These are phyloP conservation scores for Blastocladiella emersonii DNA, from an alignment of 371 early-diverging fungal species.

Conservation along the genomic window DNA sequence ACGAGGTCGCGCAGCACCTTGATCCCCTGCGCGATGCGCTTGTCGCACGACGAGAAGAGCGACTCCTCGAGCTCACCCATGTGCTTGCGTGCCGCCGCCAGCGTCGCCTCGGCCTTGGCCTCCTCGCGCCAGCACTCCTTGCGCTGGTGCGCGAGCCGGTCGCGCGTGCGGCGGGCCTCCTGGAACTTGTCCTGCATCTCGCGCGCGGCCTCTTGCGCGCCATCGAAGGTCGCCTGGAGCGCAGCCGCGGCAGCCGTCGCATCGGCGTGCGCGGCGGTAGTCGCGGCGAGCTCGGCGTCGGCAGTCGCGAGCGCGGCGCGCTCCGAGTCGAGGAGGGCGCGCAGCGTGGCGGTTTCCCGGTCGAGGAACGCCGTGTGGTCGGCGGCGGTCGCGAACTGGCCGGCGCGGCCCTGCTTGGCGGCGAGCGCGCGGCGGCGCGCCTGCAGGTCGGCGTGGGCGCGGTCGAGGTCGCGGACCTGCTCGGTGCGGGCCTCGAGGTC, in stretches of 20 bases:
- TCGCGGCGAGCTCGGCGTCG: not conserved
- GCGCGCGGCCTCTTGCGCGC: not conserved
- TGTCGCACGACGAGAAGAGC: slow-evolving; percentile 39
- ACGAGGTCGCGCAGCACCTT: slow-evolving; percentile 53
- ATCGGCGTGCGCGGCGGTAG: slow-evolving; percentile 11
- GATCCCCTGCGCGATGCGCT: slow-evolving; percentile 55
- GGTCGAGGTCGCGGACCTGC: slow-evolving; percentile 13
- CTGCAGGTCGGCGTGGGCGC: slow-evolving; percentile 16
- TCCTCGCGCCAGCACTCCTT: slow-evolving; percentile 15
- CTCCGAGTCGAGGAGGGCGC: slow-evolving; percentile 29
- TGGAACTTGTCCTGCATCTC: slow-evolving; percentile 3
- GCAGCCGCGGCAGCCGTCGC: slow-evolving; percentile 10
- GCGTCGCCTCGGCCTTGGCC: slow-evolving; percentile 13
- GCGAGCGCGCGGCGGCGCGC: slow-evolving; percentile 36
- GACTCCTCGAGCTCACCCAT: slow-evolving; percentile 58
- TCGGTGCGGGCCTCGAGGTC: slow-evolving; percentile 27
- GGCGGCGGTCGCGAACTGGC: slow-evolving; percentile 47
- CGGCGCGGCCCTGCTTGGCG: slow-evolving; percentile 69
- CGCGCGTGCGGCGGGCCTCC: slow-evolving; percentile 11
- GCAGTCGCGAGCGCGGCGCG: slow-evolving; percentile 14
- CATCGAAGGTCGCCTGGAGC: not conserved
- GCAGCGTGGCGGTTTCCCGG: slow-evolving; percentile 47
- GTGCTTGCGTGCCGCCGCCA: slow-evolving; percentile 48
- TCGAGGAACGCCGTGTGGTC: slow-evolving; percentile 66
- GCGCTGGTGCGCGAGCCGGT: slow-evolving; percentile 11